These are phyloP conservation scores for Lavandula angustifolia DNA, from an alignment of 257 asterid genomes.

Conservation along the genomic window DNA sequence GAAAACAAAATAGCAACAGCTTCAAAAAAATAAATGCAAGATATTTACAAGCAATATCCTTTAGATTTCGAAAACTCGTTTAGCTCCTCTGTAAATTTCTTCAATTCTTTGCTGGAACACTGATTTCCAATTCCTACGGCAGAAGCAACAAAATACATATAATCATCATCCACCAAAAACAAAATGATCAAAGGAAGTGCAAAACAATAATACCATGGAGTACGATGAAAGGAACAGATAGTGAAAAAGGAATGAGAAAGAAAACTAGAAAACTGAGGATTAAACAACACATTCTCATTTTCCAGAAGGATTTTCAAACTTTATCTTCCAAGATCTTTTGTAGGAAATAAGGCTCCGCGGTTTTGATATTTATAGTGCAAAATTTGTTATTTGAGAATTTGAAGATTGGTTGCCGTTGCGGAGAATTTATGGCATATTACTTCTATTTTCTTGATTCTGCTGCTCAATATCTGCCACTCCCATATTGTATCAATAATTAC, in stretches of 20 bases:
- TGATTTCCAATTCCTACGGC: conserved; percentile 85
- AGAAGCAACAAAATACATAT: no score
- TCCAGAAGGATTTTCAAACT: background rate
- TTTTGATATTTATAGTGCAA: no score
- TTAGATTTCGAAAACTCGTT: conserved; percentile 57
- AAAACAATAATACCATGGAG: conserved; percentile 68
- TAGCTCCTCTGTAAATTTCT: conserved; percentile 71
- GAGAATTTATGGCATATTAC: background rate
- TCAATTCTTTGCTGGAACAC: conserved; percentile 74
- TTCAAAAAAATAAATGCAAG: no score
- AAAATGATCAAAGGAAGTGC: background rate
- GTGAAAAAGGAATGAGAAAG: conserved; percentile 41
- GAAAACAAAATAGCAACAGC: background rate
- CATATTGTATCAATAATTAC: no score
- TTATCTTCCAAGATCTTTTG: conserved; percentile 32
- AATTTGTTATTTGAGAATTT: background rate
- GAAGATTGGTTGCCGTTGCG: background rate
- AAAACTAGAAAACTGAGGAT: conserved; percentile 39
- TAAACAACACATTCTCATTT: conserved; percentile 19
- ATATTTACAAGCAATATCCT: conserved; percentile 75
- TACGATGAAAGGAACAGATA: conserved; percentile 75
- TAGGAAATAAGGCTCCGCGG: conserved; percentile 32
- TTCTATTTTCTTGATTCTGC: conserved; percentile 4
- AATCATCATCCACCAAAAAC: conserved; percentile 10
- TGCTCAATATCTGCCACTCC: no score